Conservation (phyloP, 169 alveolate genomes). For the Cryptosporidium canis region DNA sequence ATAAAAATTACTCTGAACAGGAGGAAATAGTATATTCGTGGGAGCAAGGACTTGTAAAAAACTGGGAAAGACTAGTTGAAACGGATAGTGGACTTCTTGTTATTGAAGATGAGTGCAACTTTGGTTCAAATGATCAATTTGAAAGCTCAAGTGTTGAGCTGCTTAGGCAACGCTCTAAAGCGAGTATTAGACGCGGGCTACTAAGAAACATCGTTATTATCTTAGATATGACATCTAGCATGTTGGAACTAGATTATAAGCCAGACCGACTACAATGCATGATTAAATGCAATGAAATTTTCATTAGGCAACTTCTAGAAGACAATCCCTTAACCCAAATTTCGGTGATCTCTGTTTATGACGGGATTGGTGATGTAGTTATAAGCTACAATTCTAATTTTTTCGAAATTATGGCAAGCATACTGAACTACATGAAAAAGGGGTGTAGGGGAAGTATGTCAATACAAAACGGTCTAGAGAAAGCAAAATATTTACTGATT, state of each 20-base stretch:
- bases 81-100: constrained; percentile 38
- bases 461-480: constrained; percentile 66
- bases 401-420: constrained; percentile 23
- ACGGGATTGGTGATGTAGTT: constrained; percentile 19
- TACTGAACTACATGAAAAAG: constrained; percentile 7
- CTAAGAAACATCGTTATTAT: constrained; percentile 45
- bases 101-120: background rate
- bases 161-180: background rate
- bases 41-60: constrained; percentile 65
- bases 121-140: background rate
- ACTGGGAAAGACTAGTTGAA: constrained; percentile 65
- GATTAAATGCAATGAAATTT: constrained; percentile 52
- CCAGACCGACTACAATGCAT: constrained; percentile 64
- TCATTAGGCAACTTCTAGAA: constrained; percentile 16
- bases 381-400: constrained; percentile 58
- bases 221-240: constrained; percentile 62
- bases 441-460: constrained; percentile 71
- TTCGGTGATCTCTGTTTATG: constrained; percentile 47
- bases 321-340: constrained; percentile 60
- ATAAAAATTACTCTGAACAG: background rate
- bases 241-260: constrained; percentile 67
- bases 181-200: constrained; percentile 52
- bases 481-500: constrained; percentile 27
- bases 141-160: constrained; percentile 2
- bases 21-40: constrained; percentile 44